A percentile compares a stretch with the other conserved stretches of the same genome.
These are phyloP conservation scores for Sequoia sempervirens DNA, from an alignment of 75 land plant genomes.

Conservation along the genomic window DNA sequence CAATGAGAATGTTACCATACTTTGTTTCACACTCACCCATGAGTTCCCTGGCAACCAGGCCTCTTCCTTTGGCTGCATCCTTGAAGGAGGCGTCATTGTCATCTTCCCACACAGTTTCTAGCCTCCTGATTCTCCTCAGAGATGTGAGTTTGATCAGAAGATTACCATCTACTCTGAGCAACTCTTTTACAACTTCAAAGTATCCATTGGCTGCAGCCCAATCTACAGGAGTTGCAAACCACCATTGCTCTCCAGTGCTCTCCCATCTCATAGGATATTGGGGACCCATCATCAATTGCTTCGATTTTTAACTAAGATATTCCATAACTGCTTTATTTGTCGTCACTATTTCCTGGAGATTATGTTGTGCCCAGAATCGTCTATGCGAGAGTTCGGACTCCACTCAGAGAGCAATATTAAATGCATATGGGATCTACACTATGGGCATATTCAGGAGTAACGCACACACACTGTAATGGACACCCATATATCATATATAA, in stretches of 20 bases:
- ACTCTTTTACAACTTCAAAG: conserved; percentile 66
- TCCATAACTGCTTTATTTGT: neutral
- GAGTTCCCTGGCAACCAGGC: conserved; percentile 44
- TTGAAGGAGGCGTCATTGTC: conserved; percentile 32
- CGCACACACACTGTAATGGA: too few species aligned
- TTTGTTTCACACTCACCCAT: conserved; percentile 33
- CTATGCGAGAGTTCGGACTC: neutral
- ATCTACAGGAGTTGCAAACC: conserved; percentile 81
- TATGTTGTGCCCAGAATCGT: neutral
- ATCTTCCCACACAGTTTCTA: conserved; percentile 75
- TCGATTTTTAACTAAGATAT: conserved; percentile 1
- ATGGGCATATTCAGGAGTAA: too few species aligned
- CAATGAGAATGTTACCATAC: conserved; percentile 40
- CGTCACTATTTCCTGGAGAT: neutral
- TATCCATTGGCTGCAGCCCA: conserved; percentile 81
- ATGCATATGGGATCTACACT: neutral
- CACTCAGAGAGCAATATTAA: neutral
- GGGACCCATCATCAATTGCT: conserved; percentile 17
- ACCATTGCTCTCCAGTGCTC: conserved; percentile 74
- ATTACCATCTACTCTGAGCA: conserved; percentile 57
- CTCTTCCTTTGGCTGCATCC: conserved; percentile 51
- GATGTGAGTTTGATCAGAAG: conserved; percentile 74
- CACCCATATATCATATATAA: neutral
- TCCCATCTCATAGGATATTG: conserved; percentile 73
- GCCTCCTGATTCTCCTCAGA: conserved; percentile 50